These are phyloP conservation scores for Penicillium vulpinum DNA, from an alignment of 2,329 filamentous ascomycete species.

Conservation along the genomic window DNA sequence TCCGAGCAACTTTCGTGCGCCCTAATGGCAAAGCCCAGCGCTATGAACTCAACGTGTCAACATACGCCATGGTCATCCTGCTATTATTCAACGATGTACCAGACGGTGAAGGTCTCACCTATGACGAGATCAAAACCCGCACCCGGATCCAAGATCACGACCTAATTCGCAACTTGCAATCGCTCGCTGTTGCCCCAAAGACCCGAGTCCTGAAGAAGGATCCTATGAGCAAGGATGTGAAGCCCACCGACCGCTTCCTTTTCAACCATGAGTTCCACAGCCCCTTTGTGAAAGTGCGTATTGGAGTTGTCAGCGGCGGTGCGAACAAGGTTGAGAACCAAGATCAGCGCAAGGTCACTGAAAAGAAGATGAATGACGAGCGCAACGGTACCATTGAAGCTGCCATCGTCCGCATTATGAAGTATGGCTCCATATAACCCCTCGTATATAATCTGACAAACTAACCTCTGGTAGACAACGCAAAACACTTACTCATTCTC, in stretches of 20 bases:
- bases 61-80: constrained; percentile 87
- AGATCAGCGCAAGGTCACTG: constrained; percentile 55
- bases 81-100: constrained; percentile 82
- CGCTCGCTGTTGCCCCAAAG: constrained; percentile 79
- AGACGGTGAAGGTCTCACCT: constrained; percentile 53
- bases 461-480: constrained; percentile 43
- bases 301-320: constrained; percentile 73
- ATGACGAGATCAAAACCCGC: constrained; percentile 76
- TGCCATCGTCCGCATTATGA: constrained; percentile 56
- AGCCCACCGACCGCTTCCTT: constrained; percentile 71
- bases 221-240: constrained; percentile 75
- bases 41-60: constrained; percentile 90
- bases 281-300: constrained; percentile 84
- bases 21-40: constrained; percentile 70
- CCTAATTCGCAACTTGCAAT: constrained; percentile 74
- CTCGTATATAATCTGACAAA: not conserved
- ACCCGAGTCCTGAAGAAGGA: constrained; percentile 78
- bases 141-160: constrained; percentile 77
- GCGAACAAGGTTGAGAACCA: constrained; percentile 81
- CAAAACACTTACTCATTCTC: constrained; percentile 49
- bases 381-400: constrained; percentile 53
- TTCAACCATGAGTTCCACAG: constrained; percentile 82
- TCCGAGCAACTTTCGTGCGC: constrained; percentile 75
- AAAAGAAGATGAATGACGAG: constrained; percentile 53
- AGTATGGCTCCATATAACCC: constrained; percentile 35